Evolutionary conservation across 176 grass and related monocot genomes (phyloP).

Genomic region (Cymbopogon citratus): DNA sequence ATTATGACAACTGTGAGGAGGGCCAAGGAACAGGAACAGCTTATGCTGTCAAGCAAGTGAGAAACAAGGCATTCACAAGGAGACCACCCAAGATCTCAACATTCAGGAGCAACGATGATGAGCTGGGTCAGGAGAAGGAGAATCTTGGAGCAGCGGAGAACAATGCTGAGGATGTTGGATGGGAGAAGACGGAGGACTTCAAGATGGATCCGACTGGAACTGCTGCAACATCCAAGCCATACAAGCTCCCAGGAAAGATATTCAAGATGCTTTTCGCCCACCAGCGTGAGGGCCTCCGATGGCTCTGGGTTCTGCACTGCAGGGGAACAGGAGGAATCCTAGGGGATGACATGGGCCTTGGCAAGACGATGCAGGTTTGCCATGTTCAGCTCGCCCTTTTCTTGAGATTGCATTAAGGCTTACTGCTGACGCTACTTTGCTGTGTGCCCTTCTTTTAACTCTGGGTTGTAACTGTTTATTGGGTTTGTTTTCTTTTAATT

Average conservation of each 20-base stretch:
- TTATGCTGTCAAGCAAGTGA: not conserved
- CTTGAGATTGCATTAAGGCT: not conserved
- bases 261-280: constrained; percentile 62
- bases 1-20: not conserved
- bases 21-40: not conserved
- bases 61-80: constrained; percentile 2
- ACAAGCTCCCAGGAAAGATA: constrained; percentile 48
- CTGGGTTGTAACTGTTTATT: not conserved
- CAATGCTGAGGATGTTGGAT: constrained; percentile 31
- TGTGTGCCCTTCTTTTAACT: not conserved
- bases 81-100: not conserved
- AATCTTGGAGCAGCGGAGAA: not conserved
- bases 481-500: not conserved
- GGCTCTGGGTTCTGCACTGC: constrained; percentile 81
- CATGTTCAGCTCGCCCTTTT: not conserved
- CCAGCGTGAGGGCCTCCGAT: constrained; percentile 69
- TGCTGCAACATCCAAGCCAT: constrained; percentile 29
- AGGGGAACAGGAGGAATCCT: constrained; percentile 67
- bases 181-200: constrained; percentile 41
- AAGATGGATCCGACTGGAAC: constrained; percentile 42
- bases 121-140: constrained; percentile 24
- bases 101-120: constrained; percentile 4
- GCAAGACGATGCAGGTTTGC: constrained; percentile 90
- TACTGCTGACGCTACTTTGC: not conserved
- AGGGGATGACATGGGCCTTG: constrained; percentile 95